Evolutionary conservation across 768 basidiomycete species (phyloP).

Genomic region (Rhizopogon rudus): DNA sequence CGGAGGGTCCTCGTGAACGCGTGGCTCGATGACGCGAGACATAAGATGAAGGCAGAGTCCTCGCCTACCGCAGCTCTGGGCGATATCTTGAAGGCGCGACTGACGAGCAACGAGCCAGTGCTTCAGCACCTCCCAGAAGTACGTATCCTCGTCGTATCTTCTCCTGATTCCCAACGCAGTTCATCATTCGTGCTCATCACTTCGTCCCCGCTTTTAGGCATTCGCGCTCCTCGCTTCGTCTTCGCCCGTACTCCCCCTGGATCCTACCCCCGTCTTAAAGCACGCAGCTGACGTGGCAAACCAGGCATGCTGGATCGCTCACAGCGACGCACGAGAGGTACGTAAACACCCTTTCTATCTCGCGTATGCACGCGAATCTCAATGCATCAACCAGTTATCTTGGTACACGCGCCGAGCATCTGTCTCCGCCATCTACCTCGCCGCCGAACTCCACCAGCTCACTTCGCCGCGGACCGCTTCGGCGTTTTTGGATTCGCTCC

Average conservation of each 20-base stretch:
- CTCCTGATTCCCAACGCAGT: too few species aligned
- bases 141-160: conserved; percentile 10
- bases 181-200: too few species aligned
- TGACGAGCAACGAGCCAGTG: conserved; percentile 66
- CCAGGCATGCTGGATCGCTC: conserved; percentile 58
- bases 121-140: conserved; percentile 66
- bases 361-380: not conserved
- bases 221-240: conserved; percentile 65
- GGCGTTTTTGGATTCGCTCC: conserved; percentile 61
- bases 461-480: conserved; percentile 65
- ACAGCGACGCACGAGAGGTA: conserved; percentile 57
- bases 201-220: conserved; percentile 43
- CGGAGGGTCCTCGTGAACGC: conserved; percentile 59
- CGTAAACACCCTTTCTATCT: conserved; percentile 9
- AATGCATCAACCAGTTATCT: conserved; percentile 37
- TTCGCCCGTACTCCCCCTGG: conserved; percentile 42
- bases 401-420: conserved; percentile 73
- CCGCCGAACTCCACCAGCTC: conserved; percentile 83
- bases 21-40: conserved; percentile 64
- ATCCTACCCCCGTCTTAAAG: conserved; percentile 53
- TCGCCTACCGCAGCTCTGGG: conserved; percentile 31
- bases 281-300: conserved; percentile 64
- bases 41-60: conserved; percentile 36
- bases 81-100: conserved; percentile 49
- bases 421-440: conserved; percentile 62